Evolutionary conservation across 306 rosid genomes (phyloP), one percentile per base, ranked within the genome.

Genomic region (Cicer chorassanicum): DNA sequence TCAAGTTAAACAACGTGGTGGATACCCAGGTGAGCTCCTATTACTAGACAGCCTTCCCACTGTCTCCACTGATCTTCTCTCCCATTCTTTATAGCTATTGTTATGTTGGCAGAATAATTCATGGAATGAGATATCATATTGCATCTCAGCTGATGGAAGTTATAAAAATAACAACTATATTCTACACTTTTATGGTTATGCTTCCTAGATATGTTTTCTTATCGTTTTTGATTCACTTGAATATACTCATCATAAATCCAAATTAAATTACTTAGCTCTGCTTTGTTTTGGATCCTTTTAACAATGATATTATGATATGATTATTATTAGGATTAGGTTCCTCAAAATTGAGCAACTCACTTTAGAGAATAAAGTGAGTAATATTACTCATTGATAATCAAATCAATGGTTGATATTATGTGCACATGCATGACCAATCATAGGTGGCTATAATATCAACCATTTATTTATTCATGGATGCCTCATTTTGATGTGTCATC

Each of bases 1-100:
- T 95, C 93, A 92, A 92, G 92, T 83, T 95, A 87, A 92, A 92
- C 90, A 95, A 95, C 13, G 98, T 92, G 78, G 82, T 95, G 68
- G 99, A 95, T 90, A 95, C 99, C 56, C 99, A 95, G 98, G 99
- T 92, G 83, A 88, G 65, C 79, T 78, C 49, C 48, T 70, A 15
- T 70, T 74, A 41, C 38, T 41, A 10, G 21, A 36, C 68, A 36
- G 15, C 65, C 21, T 75, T 69, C 21, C 21, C 44, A 10, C 71
- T 44, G 41, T 44, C 24, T 14, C 41, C 57, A 21, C 24, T 12
- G 11, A 46, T 68, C 43, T 70, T 29, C 61, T 73, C 50, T 38
- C 7, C 18, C 18, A 63, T 55, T 66, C 29, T 70, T 46, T 40
- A 54, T 55, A 12, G n/a, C 54, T 55, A 24, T 72, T 76, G 40